Percentiles rank a stretch among this genome's conserved stretches.
phyloP scores from a whole-genome alignment of 2,329 filamentous ascomycete species.

The Fusarium austroafricanum region DNA sequence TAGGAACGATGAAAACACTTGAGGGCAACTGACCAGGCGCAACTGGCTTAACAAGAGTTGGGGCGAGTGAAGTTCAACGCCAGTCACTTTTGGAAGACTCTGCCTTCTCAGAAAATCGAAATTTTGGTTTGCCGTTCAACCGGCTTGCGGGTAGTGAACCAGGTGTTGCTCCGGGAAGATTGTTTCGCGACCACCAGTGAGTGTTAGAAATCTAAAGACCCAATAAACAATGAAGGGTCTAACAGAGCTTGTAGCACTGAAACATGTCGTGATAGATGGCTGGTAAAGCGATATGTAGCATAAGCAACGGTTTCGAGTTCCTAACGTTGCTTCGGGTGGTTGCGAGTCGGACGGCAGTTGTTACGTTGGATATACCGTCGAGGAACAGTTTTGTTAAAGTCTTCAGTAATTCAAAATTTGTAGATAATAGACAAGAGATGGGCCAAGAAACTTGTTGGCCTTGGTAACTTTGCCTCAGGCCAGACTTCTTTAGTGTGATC shows the following conservation, averaged over 20 bases:
- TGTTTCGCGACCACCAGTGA: neutral
- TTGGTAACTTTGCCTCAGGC: conserved; percentile 8
- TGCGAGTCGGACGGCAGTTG: neutral
- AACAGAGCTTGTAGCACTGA: conserved; percentile 13
- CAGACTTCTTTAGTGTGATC: conserved; percentile 4
- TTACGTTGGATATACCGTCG: neutral
- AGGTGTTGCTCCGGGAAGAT: neutral
- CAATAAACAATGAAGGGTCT: conserved; percentile 1
- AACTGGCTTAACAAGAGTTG: neutral
- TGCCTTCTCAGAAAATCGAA: neutral
- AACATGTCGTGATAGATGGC: conserved; percentile 22
- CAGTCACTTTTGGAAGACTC: neutral
- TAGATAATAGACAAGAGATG: conserved; percentile 1
- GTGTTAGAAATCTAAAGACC: neutral
- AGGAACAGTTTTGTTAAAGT: neutral
- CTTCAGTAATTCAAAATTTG: neutral
- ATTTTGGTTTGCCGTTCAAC: neutral
- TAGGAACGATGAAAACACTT: neutral
- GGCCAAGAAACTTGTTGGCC: neutral
- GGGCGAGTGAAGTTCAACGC: neutral
- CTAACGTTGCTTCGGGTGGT: neutral
- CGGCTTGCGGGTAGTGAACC: neutral
- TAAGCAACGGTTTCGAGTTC: neutral
- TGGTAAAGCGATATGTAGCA: neutral
- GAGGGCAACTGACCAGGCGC: neutral